Evolutionary conservation across 2,329 filamentous ascomycete species (phyloP), one percentile per base, ranked within the genome.

Genomic region (Aspergillus pseudoglaucus): DNA sequence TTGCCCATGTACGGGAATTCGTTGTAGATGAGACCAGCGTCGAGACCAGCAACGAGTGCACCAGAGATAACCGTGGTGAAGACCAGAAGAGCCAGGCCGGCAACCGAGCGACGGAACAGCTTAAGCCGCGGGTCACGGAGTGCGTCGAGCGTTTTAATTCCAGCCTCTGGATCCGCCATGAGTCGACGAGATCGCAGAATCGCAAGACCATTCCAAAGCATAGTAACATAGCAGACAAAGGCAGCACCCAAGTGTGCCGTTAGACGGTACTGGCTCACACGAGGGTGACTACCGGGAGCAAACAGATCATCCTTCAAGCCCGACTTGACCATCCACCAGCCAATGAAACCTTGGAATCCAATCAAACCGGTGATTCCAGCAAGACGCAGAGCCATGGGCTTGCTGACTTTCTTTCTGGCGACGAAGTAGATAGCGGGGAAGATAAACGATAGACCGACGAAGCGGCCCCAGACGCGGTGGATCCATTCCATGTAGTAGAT

Each of bases 401-500:
- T 77, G 20, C 88, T 87, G 41, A 97, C 90, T 52, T 82, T 82
- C 55, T 86, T 82, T 39, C 86, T 83, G 17, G 85, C 84, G 62
- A 96, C 80, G 64, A 97, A 94, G 76, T 95, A 97, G 47, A 85
- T 70, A 6, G 91, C 88, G 1, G 93, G 93, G 1, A 96, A 64
- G 42, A 95, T 83, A 68, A 97, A 96, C 44, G 88, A 86, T 53
- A 97, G 70, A 50, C 93, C 93, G 49, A 98, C 88, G 59, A 95
- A 78, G 55, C 93, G 85, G 41, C 93, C 93, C 90, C 93, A 97
- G 47, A 96, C 78, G 25, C 93, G 83, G 70, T 98, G 93, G 39
- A 85, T 83, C 93, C 93, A 98, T 76, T 98, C 93, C 93, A 97
- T 97, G 69, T 87, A 98, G 79, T 97, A 98, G 57, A 98, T 98